Evolutionary conservation across 495 filamentous ascomycete genomes (phyloP).

Genomic region (Annulohypoxylon nitens): DNA sequence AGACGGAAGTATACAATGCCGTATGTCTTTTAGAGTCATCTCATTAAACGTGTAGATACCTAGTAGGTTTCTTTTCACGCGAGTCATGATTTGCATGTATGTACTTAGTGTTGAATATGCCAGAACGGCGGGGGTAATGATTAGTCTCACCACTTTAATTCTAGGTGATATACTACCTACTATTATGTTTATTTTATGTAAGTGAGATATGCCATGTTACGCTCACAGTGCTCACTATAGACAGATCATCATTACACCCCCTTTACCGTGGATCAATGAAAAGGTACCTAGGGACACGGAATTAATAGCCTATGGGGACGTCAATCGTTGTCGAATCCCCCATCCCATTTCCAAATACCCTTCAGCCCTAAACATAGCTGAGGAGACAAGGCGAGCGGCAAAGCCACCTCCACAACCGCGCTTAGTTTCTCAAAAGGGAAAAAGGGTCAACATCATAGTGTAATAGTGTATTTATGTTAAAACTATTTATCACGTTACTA

Average conservation of each 20-base stretch:
- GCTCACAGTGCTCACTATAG: neutral
- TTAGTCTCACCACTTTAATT: neutral
- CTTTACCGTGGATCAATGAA: neutral
- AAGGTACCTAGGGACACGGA: neutral
- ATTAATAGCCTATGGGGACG: neutral
- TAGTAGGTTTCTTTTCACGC: neutral
- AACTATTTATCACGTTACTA: neutral
- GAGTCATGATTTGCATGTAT: neutral
- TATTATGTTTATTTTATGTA: slow-evolving; percentile 1
- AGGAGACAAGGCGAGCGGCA: slow-evolving; percentile 14
- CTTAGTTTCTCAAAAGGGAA: slow-evolving; percentile 10
- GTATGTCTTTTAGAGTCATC: neutral
- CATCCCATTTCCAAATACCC: neutral
- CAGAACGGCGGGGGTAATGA: neutral
- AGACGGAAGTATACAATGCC: slow-evolving; percentile 2
- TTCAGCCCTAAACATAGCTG: slow-evolving; percentile 32
- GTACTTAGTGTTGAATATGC: neutral
- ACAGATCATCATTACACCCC: neutral
- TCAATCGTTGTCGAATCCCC: neutral
- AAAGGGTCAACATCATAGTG: slow-evolving; percentile 2
- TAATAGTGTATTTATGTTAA: neutral
- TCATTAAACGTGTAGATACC: neutral
- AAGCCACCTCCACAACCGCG: slow-evolving; percentile 8
- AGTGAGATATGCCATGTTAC: slow-evolving; percentile 13
- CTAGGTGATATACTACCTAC: neutral